Evolutionary conservation across 495 filamentous ascomycete genomes (phyloP), one percentile per base, ranked within the genome.

Genomic region (Haplographium delicatum): DNA sequence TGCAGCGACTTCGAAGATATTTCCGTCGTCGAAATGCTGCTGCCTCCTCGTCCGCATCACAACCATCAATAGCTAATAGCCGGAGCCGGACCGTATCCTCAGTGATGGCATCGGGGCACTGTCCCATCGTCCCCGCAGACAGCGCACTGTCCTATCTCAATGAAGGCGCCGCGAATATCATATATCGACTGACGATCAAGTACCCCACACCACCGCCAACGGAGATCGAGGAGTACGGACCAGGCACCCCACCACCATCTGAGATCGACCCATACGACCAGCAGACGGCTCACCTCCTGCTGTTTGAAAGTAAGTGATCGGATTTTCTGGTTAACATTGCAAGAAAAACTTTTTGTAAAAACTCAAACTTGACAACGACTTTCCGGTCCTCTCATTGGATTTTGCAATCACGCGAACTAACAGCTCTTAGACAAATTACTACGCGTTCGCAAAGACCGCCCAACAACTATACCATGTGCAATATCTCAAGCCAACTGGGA

Each of bases 121-220:
- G 48, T 44, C 50, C 51, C 13, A 11, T 28, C 7, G 26, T 63
- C 7, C 50, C 57, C 0, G 27, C 13, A 6, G 35, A 27, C 25
- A 22, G 44, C 13, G 18, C 11, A 3, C 19, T 56, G 6, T 13
- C n/a, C 0, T 63, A 61, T 38, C 31, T 63, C 0, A 33, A 41
- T 27, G 61, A 63, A 45, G 61, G 61, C 9, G 58, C 54, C 23
- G 61, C 61, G 3, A 63, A 63, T 47, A 49, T 58, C 15, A 51
- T 63, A 5, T 63, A 61, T 39, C 38, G 50, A n/a, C 28, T 62
- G 24, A 28, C 23, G 5, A 23, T 56, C 18, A 28, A 7, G 2
- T 5, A 8, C 11, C 30, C 51, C 8, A 19, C 37, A 6, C 54
- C 59, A 44, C 34, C 28, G 20, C 39, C 43, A 27, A 41, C 31